These are phyloP conservation scores for Irpex sp. DNA, from an alignment of 1,284 basidiomycete genomes.

Conservation along the genomic window DNA sequence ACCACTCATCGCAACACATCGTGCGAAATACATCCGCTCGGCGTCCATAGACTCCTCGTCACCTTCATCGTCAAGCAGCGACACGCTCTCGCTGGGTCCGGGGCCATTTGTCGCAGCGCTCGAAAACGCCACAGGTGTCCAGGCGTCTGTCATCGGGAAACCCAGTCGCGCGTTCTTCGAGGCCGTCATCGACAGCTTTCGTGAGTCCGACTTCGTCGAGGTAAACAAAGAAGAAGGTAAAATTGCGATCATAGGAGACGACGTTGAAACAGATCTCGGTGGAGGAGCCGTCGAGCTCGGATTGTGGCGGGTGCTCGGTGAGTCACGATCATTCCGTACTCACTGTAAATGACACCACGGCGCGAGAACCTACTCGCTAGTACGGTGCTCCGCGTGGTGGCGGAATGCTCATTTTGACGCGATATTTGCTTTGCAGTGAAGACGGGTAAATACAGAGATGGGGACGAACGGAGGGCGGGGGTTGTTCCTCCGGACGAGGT, in stretches of 20 bases:
- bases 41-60: background rate
- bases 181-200: constrained; percentile 47
- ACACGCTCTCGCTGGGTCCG: constrained; percentile 60
- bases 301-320: constrained; percentile 63
- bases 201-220: constrained; percentile 18
- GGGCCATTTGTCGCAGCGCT: constrained; percentile 68
- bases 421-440: constrained; percentile 36
- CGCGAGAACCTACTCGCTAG: background rate
- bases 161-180: constrained; percentile 60
- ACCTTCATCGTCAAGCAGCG: constrained; percentile 27
- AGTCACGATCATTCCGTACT: constrained; percentile 13
- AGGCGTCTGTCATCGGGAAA: constrained; percentile 63
- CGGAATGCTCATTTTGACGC: constrained; percentile 6
- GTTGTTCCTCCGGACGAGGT: constrained; percentile 47
- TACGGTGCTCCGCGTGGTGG: background rate
- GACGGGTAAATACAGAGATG: constrained; percentile 61
- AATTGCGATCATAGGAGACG: constrained; percentile 67
- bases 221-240: constrained; percentile 20
- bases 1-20: constrained; percentile 55
- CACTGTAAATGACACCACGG: background rate
- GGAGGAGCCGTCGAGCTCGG: constrained; percentile 58
- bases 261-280: constrained; percentile 62
- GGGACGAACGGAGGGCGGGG: constrained; percentile 45
- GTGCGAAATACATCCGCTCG: constrained; percentile 44
- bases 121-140: constrained; percentile 47